Evolutionary conservation across 306 rosid genomes (phyloP).

Genomic region (barrel medic (Medicago truncatula)): MtrunA17r5.0-ANR NC_053046.1:30127001-30127500

Average conservation of each 20-base stretch:
- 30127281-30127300: constrained; percentile 37
- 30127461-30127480: neutral
- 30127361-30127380: constrained; percentile 8
- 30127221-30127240: constrained; percentile 10
- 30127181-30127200: constrained; percentile 30
- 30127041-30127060: constrained; percentile 87
- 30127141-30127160: constrained; percentile 43
- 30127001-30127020: constrained; percentile 46
- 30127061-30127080: constrained; percentile 66
- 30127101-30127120: constrained; percentile 78
- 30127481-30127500: constrained; percentile 24
- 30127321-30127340: neutral
- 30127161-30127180: constrained; percentile 39
- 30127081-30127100: constrained; percentile 77
- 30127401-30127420: neutral
- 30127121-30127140: constrained; percentile 60
- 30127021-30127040: constrained; percentile 78
- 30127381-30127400: constrained; percentile 27
- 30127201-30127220: constrained; percentile 37
- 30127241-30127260: constrained; percentile 25
- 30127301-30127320: constrained; percentile 15
- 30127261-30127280: constrained; percentile 46
- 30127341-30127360: constrained; percentile 28
- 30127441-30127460: neutral
- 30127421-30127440: neutral